These are phyloP conservation scores for Colletotrichum theobromicola DNA, from an alignment of 2,329 filamentous ascomycete species.

Conservation along the genomic window DNA sequence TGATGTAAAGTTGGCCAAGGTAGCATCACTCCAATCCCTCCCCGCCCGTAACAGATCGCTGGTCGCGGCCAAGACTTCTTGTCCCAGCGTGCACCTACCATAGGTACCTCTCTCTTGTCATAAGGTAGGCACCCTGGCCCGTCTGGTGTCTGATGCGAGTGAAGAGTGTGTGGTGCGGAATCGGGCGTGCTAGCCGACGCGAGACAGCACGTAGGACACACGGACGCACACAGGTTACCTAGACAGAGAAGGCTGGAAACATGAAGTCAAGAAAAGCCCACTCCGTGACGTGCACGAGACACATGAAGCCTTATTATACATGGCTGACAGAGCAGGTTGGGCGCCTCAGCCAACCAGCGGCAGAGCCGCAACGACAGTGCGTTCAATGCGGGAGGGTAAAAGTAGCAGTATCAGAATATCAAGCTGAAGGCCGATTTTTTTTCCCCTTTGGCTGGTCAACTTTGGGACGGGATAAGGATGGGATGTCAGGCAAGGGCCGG, in stretches of 20 bases:
- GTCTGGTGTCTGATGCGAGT: background rate
- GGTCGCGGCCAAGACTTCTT: background rate
- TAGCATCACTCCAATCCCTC: background rate
- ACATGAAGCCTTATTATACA: conserved; percentile 8
- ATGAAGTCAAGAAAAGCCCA: background rate
- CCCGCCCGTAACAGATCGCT: background rate
- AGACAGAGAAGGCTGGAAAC: background rate
- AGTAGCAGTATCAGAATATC: background rate
- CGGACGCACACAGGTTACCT: background rate
- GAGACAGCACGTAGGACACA: background rate
- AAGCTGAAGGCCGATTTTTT: background rate
- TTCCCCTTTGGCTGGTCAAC: background rate
- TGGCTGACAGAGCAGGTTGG: conserved; percentile 5
- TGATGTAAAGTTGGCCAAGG: background rate
- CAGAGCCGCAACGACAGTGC: background rate
- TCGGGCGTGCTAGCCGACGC: background rate
- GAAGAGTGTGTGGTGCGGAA: background rate
- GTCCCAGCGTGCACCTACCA: background rate
- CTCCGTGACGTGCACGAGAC: conserved; percentile 19
- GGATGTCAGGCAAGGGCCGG: conserved; percentile 5
- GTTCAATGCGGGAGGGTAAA: conserved; percentile 1
- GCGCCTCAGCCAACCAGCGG: background rate
- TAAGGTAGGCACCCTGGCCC: no score
- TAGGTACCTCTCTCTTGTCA: no score
- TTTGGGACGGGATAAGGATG: background rate